Percentiles rank a stretch among this genome's conserved stretches.
Conservation (phyloP, 179 eudicot genomes). For the Patellifolia procumbens region DNA sequence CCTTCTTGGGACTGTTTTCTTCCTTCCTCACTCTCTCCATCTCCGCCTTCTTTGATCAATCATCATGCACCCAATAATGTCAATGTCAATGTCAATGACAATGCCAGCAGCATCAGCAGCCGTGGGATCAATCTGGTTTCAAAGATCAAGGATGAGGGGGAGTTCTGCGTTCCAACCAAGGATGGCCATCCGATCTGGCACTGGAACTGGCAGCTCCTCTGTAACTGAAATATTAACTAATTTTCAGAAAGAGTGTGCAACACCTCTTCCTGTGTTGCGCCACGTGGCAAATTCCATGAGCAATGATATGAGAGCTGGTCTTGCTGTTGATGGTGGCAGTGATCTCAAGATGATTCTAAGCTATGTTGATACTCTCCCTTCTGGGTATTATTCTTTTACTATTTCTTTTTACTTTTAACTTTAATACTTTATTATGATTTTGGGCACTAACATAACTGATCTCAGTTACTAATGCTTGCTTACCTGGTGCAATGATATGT, state of each 20-base stretch:
- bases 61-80: constrained; percentile 31
- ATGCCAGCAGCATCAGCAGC: constrained; percentile 26
- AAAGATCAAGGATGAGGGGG: constrained; percentile 23
- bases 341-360: constrained; percentile 80
- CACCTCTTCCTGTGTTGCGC: constrained; percentile 68
- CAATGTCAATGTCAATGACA: constrained; percentile 26
- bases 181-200: constrained; percentile 51
- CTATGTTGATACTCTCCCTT: constrained; percentile 61
- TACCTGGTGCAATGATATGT: too few species aligned
- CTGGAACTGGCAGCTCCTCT: neutral
- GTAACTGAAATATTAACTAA: constrained; percentile 43
- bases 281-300: constrained; percentile 76
- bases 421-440: too few species aligned
- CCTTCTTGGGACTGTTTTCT: neutral
- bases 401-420: neutral
- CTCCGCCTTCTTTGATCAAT: neutral
- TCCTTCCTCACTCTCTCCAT: neutral
- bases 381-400: constrained; percentile 45
- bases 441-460: too few species aligned
- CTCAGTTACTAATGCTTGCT: too few species aligned
- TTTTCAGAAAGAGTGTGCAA: constrained; percentile 59
- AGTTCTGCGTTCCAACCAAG: constrained; percentile 25
- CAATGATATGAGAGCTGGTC: constrained; percentile 69
- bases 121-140: constrained; percentile 36
- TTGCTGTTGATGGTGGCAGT: constrained; percentile 57